These are phyloP conservation scores for Hyphopichia pseudoburtonii DNA, from an alignment of 1,139 yeast species.

Conservation along the genomic window DNA sequence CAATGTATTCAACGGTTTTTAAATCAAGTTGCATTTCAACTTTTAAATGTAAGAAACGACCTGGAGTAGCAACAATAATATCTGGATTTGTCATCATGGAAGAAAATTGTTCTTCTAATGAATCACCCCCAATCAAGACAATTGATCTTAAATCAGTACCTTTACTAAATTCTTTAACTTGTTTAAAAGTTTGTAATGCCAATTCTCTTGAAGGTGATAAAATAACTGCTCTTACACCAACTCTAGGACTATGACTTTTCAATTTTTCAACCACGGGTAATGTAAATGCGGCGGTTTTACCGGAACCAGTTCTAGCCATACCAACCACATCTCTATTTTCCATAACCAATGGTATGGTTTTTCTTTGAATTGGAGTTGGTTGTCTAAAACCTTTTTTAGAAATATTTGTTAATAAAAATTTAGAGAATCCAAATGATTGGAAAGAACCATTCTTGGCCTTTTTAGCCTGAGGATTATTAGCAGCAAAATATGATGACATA, in stretches of 20 bases:
- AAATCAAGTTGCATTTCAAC: slow-evolving; percentile 92
- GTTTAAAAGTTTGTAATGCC: slow-evolving; percentile 88
- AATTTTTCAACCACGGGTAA: slow-evolving; percentile 86
- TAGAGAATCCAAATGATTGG: slow-evolving; percentile 87
- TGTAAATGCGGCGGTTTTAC: slow-evolving; percentile 98
- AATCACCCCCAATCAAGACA: slow-evolving; percentile 93
- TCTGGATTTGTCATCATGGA: slow-evolving; percentile 95
- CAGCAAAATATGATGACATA: slow-evolving; percentile 38
- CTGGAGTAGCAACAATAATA: slow-evolving; percentile 95
- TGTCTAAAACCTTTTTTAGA: slow-evolving; percentile 84
- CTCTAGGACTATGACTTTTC: slow-evolving; percentile 77
- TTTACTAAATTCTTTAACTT: slow-evolving; percentile 80
- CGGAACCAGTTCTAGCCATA: slow-evolving; percentile 99
- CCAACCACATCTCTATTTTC: slow-evolving; percentile 95
- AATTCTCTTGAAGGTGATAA: slow-evolving; percentile 91
- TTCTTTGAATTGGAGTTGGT: slow-evolving; percentile 97
- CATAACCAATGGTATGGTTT: slow-evolving; percentile 86
- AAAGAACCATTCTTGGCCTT: slow-evolving; percentile 82
- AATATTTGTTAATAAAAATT: slow-evolving; percentile 66
- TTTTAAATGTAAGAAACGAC: slow-evolving; percentile 91
- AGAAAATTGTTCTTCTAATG: slow-evolving; percentile 91
- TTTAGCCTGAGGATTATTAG: slow-evolving; percentile 48
- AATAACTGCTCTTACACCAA: slow-evolving; percentile 82
- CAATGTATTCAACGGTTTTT: slow-evolving; percentile 80
- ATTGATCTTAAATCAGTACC: slow-evolving; percentile 84